Evolutionary conservation across 768 basidiomycete genomes (phyloP).

Genomic region (Lanmaoa pseudosensibilis): DNA sequence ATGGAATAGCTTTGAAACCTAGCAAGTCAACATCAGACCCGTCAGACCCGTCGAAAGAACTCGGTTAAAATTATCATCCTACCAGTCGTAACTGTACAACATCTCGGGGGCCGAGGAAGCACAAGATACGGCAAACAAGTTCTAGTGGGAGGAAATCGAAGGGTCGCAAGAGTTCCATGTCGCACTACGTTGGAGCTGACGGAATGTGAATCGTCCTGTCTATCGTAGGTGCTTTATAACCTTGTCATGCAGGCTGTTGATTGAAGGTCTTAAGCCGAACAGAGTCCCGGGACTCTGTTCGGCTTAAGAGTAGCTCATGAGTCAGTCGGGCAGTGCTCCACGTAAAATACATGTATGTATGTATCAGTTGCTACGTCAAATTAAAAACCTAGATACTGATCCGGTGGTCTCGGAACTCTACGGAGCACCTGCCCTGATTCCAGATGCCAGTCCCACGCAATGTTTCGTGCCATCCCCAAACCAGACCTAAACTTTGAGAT

Average conservation of each 20-base stretch:
- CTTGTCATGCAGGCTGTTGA: background rate
- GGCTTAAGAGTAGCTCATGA: background rate
- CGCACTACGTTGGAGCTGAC: background rate
- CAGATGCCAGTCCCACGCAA: background rate
- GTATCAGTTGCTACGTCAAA: background rate
- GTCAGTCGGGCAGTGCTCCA: background rate
- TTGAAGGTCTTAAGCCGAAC: too few relatives aligned
- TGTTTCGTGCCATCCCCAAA: too few relatives aligned
- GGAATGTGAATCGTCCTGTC: background rate
- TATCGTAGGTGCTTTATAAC: background rate
- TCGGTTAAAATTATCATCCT: background rate
- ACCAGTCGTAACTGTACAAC: background rate
- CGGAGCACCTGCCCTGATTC: background rate
- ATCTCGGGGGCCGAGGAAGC: background rate
- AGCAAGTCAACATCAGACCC: background rate
- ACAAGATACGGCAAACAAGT: background rate
- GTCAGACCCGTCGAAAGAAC: background rate
- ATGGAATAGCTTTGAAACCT: constrained; percentile 9
- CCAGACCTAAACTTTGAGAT: too few relatives aligned
- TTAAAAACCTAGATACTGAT: background rate
- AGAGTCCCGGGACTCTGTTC: background rate
- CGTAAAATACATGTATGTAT: background rate
- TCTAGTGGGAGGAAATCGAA: background rate
- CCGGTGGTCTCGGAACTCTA: background rate
- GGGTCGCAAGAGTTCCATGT: background rate